A percentile compares a stretch with the other conserved stretches of the same genome.
These are phyloP conservation scores for Suillus alpinus DNA, from an alignment of 768 basidiomycete species.

Conservation along the genomic window DNA sequence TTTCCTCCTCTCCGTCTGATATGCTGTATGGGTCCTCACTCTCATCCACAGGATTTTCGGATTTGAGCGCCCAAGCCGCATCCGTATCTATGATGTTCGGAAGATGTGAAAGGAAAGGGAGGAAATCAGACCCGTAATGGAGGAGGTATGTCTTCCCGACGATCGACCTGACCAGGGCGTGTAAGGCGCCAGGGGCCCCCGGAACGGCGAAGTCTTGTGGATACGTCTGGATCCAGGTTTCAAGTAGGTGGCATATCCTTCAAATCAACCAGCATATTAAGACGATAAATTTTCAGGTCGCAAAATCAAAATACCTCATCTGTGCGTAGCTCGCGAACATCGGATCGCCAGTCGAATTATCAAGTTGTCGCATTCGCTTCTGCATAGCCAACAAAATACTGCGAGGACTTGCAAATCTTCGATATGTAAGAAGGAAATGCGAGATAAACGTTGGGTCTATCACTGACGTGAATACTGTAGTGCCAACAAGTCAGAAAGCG, in stretches of 20 bases:
- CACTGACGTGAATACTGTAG: constrained; percentile 10
- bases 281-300: constrained; percentile 1
- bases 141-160: constrained; percentile 76
- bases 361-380: constrained; percentile 77
- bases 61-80: constrained; percentile 70
- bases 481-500: constrained; percentile 5
- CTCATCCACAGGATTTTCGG: constrained; percentile 54
- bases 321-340: constrained; percentile 88
- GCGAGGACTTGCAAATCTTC: constrained; percentile 77
- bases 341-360: constrained; percentile 69
- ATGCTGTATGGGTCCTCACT: constrained; percentile 59
- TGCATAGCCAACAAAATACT: constrained; percentile 84
- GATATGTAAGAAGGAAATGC: constrained; percentile 81
- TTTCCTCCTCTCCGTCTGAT: constrained; percentile 53
- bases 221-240: constrained; percentile 75
- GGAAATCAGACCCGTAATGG: constrained; percentile 81
- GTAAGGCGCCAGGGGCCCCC: constrained; percentile 68
- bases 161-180: constrained; percentile 75
- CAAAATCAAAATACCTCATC: constrained; percentile 58
- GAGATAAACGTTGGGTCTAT: constrained; percentile 74
- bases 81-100: constrained; percentile 66
- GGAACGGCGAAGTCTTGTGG: constrained; percentile 78
- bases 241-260: constrained; percentile 78
- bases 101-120: constrained; percentile 74
- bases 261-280: constrained; percentile 1